phyloP scores from a whole-genome alignment of 2,329 filamentous ascomycete species.

The Dissoconium aciculare region DNA sequence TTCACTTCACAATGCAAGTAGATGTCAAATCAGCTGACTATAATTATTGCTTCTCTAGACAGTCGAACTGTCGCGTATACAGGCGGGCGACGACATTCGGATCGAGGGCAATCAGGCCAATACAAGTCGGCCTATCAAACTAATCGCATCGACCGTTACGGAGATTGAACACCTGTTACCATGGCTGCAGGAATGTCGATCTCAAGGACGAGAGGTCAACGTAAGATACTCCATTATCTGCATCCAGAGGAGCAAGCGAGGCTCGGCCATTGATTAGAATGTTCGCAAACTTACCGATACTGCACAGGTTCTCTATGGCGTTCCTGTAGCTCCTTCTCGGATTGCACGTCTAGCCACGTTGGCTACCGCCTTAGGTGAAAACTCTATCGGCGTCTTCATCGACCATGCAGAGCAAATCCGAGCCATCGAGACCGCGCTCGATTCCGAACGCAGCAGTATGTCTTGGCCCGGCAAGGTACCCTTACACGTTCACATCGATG shows the following conservation, averaged over 20 bases:
- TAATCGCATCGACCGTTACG: slow-evolving; percentile 59
- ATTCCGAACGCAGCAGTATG: no score
- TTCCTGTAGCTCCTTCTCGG: slow-evolving; percentile 50
- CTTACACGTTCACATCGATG: slow-evolving; percentile 61
- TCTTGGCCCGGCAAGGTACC: slow-evolving; percentile 35
- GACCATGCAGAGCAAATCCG: slow-evolving; percentile 51
- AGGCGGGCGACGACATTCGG: slow-evolving; percentile 50
- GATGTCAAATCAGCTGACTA: background rate
- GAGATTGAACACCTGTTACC: slow-evolving; percentile 55
- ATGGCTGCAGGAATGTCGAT: slow-evolving; percentile 43
- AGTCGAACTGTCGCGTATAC: slow-evolving; percentile 47
- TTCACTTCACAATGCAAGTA: no score
- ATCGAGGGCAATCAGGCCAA: no score
- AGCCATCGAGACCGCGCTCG: slow-evolving; percentile 32
- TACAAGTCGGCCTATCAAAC: slow-evolving; percentile 36
- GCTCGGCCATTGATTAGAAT: no score
- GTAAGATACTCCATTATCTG: slow-evolving; percentile 28
- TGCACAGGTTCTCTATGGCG: slow-evolving; percentile 50
- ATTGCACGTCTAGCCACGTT: slow-evolving; percentile 46
- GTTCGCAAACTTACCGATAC: background rate
- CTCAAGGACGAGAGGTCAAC: slow-evolving; percentile 41
- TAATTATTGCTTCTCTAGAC: slow-evolving; percentile 34
- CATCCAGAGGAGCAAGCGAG: no score
- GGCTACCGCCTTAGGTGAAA: slow-evolving; percentile 39
- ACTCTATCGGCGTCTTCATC: slow-evolving; percentile 49